Conservation (phyloP, 2,329 filamentous ascomycete genomes). For the Aspergillus pseudoglaucus region DNA sequence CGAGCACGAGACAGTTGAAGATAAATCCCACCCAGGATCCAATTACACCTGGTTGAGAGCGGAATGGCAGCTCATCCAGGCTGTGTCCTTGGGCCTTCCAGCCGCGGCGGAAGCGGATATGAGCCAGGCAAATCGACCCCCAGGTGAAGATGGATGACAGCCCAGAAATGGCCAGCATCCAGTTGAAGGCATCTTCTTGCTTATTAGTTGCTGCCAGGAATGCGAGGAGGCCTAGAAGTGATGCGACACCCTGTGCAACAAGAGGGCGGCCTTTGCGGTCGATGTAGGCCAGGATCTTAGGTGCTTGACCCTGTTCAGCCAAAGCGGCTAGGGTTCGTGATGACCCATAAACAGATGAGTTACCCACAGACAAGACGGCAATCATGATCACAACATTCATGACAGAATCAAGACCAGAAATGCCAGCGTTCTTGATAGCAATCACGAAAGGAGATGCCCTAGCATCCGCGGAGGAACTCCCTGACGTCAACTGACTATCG, state of each 20-base stretch:
- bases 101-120: slow-evolving; percentile 84
- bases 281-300: slow-evolving; percentile 69
- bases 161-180: slow-evolving; percentile 71
- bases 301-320: slow-evolving; percentile 80
- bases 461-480: slow-evolving; percentile 55
- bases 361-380: slow-evolving; percentile 83
- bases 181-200: slow-evolving; percentile 62
- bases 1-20: slow-evolving; percentile 68
- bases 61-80: slow-evolving; percentile 74
- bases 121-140: slow-evolving; percentile 78
- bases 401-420: slow-evolving; percentile 71
- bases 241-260: slow-evolving; percentile 63
- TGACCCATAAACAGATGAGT: slow-evolving; percentile 85
- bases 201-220: slow-evolving; percentile 64
- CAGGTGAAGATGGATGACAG: slow-evolving; percentile 70
- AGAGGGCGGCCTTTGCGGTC: slow-evolving; percentile 76
- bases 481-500: slow-evolving; percentile 57
- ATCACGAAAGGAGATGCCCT: slow-evolving; percentile 89
- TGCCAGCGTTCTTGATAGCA: slow-evolving; percentile 77
- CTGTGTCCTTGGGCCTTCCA: slow-evolving; percentile 64
- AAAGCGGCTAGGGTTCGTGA: slow-evolving; percentile 84
- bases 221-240: slow-evolving; percentile 63
- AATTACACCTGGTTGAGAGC: slow-evolving; percentile 66
- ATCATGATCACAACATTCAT: slow-evolving; percentile 96
- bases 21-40: slow-evolving; percentile 75